Base-by-base conservation (phyloP, 2,329 filamentous ascomycete species). In the Neopestalotiopsis rosae region DNA sequence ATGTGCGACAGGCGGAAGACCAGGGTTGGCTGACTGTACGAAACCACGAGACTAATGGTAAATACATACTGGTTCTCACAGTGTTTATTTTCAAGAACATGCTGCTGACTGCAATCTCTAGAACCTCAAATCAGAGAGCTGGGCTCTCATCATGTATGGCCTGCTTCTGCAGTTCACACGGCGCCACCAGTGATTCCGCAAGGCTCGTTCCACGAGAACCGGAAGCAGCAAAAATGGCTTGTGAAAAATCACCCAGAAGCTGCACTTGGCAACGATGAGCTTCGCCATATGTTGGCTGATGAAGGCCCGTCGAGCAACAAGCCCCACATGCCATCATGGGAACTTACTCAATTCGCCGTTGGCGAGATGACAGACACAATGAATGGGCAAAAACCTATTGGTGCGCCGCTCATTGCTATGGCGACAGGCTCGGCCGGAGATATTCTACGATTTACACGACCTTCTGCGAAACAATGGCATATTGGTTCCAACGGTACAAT, bases 371-470 rank as follows among this genome's bases (percentile, higher is more conserved):
- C 81, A 1, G 81, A 88, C 71, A 70, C 79, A 20, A 81, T 79
- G 52, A 68, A 77, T 20, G 72, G 75, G 3, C 73, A 68, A 34
- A 74, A 66, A 40, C 61, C 72, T 40, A 71, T 68, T 1, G 76
- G 74, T 17, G 77, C 78, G 13, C 78, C 81, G 1, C 77, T 81
- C 72, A 81, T 85, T 70, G 87, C 82, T 70, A 85, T 81, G 74
- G 85, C 81, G 5, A 81, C 85, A 2, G 91, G 91, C n/a, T 83
- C 85, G 63, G 85, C 84, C 14, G 88, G 89, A 1, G 87, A 90
- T 71, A 79, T 87, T 1, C 79, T 94, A 10, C 87, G 87, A 2
- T 75, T 94, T 2, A 78, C 85, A 4, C 81, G 82, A 6, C 76
- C 91, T 4, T 81, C 83, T 3, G 77, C 84, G 28, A 85, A 88